These are phyloP conservation scores for Solanum stenotomum DNA, from an alignment of 257 asterid genomes.

Conservation along the genomic window DNA sequence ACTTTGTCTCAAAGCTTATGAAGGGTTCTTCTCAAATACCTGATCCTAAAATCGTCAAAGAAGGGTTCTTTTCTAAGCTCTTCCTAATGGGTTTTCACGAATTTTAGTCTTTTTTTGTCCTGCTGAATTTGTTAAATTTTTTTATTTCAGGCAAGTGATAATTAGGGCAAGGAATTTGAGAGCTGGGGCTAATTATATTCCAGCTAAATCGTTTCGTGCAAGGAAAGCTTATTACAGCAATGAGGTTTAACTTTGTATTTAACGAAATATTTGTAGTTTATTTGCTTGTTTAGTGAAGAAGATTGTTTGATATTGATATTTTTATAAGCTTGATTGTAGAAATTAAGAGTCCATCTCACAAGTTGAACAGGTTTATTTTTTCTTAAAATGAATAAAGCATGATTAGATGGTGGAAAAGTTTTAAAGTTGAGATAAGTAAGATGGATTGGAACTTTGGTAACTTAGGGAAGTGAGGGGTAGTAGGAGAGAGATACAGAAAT, in stretches of 20 bases:
- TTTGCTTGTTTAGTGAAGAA: neutral
- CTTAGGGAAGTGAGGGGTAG: neutral
- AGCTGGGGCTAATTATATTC: slow-evolving; percentile 89
- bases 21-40: slow-evolving; percentile 71
- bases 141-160: slow-evolving; percentile 57
- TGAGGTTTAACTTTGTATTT: slow-evolving; percentile 38
- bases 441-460: neutral
- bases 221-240: slow-evolving; percentile 72
- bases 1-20: slow-evolving; percentile 88
- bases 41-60: slow-evolving; percentile 81
- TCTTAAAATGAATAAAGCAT: neutral
- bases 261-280: neutral
- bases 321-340: neutral
- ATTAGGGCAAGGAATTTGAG: slow-evolving; percentile 93
- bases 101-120: too few relatives aligned
- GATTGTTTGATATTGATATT: neutral
- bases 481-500: neutral
- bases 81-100: neutral
- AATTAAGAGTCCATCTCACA: neutral
- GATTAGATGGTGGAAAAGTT: neutral
- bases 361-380: neutral
- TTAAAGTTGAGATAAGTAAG: too few relatives aligned
- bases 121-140: neutral
- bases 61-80: slow-evolving; percentile 43
- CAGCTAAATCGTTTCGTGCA: slow-evolving; percentile 86